Conservation (phyloP, 805 yeast species). For the Zygosaccharomyces kombuchaensis region DNA sequence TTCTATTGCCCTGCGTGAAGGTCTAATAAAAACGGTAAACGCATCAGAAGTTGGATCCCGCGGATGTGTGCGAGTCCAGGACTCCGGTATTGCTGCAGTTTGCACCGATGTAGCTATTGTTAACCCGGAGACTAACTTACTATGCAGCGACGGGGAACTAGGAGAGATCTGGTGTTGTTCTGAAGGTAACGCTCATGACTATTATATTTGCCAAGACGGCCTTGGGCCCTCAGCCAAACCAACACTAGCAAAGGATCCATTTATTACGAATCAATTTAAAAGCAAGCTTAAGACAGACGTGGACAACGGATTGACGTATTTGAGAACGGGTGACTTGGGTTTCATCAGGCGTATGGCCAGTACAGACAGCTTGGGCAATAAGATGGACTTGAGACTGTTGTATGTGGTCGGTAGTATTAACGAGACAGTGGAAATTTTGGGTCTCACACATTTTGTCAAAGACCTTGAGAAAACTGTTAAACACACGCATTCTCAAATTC, state of each 20-base stretch:
- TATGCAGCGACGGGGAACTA: slow-evolving; percentile 84
- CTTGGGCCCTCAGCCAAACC: slow-evolving; percentile 14
- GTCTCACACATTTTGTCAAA: slow-evolving; percentile 82
- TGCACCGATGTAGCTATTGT: slow-evolving; percentile 92
- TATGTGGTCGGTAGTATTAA: slow-evolving; percentile 81
- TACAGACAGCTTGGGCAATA: slow-evolving; percentile 38
- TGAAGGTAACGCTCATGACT: slow-evolving; percentile 69
- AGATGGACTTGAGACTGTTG: slow-evolving; percentile 60
- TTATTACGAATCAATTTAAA: slow-evolving; percentile 50
- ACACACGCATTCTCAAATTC: slow-evolving; percentile 43
- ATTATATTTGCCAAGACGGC: slow-evolving; percentile 43
- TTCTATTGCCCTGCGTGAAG: slow-evolving; percentile 84
- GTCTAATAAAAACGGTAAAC: slow-evolving; percentile 73
- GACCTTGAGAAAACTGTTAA: slow-evolving; percentile 76
- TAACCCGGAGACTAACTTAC: slow-evolving; percentile 79
- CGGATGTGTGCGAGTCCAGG: slow-evolving; percentile 70
- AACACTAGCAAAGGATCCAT: slow-evolving; percentile 47
- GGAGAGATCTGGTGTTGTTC: slow-evolving; percentile 98
- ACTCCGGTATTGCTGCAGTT: slow-evolving; percentile 93
- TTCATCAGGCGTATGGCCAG: slow-evolving; percentile 72
- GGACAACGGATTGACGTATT: slow-evolving; percentile 57
- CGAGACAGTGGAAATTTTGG: slow-evolving; percentile 86
- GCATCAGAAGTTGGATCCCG: slow-evolving; percentile 36
- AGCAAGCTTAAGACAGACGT: slow-evolving; percentile 61
- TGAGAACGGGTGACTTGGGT: slow-evolving; percentile 93